Evolutionary conservation across 352 stramenopile genomes (phyloP).

Genomic region (Globisporangium takayamanum): DNA sequence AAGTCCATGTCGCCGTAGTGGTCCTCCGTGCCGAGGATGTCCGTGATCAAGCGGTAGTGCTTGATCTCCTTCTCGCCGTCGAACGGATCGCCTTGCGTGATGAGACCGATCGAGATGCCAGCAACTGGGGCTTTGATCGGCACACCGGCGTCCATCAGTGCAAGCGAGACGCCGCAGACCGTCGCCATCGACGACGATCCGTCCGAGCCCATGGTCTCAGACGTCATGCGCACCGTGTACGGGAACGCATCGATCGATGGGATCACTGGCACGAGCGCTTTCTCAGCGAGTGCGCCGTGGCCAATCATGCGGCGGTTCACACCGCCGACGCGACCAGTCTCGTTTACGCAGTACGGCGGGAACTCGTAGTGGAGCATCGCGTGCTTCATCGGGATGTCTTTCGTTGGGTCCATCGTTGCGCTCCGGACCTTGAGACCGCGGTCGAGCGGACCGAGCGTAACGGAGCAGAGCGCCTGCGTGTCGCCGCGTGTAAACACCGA

Average conservation of each 20-base stretch:
- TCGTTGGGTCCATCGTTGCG: constrained; percentile 37
- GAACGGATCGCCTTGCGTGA: constrained; percentile 67
- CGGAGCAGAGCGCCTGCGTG: constrained; percentile 87
- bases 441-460: constrained; percentile 82
- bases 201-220: constrained; percentile 93
- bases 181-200: constrained; percentile 95
- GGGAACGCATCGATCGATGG: constrained; percentile 91
- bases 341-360: constrained; percentile 95
- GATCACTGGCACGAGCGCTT: constrained; percentile 91
- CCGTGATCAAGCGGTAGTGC: constrained; percentile 91
- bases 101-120: constrained; percentile 93
- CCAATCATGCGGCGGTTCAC: constrained; percentile 92
- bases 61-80: constrained; percentile 57
- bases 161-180: constrained; percentile 94
- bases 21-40: constrained; percentile 97
- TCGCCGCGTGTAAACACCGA: constrained; percentile 84
- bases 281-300: constrained; percentile 96
- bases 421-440: constrained; percentile 65
- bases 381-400: constrained; percentile 50
- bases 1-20: constrained; percentile 99
- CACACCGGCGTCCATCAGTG: constrained; percentile 96
- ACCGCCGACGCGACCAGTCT: constrained; percentile 85
- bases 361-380: constrained; percentile 99
- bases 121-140: constrained; percentile 91
- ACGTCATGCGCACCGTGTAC: constrained; percentile 95